These are phyloP conservation scores for Colletotrichum agaves DNA, from an alignment of 2,329 filamentous ascomycete species.

Conservation along the genomic window DNA sequence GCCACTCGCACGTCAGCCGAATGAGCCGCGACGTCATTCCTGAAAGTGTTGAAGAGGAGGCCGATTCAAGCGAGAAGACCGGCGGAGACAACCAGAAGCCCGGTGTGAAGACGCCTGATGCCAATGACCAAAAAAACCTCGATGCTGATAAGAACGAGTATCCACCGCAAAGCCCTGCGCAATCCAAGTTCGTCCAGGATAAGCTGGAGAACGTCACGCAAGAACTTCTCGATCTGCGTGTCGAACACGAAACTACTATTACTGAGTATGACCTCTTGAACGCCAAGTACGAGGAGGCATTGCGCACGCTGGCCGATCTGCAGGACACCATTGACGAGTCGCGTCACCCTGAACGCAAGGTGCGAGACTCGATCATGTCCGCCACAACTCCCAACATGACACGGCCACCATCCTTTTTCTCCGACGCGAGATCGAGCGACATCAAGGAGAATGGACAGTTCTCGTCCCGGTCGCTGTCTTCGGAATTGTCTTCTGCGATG, in stretches of 20 bases:
- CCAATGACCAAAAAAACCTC: slow-evolving; percentile 30
- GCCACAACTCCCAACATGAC: slow-evolving; percentile 59
- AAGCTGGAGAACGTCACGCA: slow-evolving; percentile 92
- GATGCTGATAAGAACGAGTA: slow-evolving; percentile 48
- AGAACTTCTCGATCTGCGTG: slow-evolving; percentile 88
- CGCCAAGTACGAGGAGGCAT: slow-evolving; percentile 89
- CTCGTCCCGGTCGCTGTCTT: slow-evolving; percentile 91
- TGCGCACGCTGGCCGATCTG: slow-evolving; percentile 83
- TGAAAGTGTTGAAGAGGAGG: slow-evolving; percentile 60
- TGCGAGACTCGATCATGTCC: slow-evolving; percentile 68
- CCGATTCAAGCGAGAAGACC: slow-evolving; percentile 44
- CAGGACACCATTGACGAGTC: slow-evolving; percentile 87
- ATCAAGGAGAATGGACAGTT: slow-evolving; percentile 73
- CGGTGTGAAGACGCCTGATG: slow-evolving; percentile 20
- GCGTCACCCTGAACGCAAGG: slow-evolving; percentile 66
- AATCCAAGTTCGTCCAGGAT: slow-evolving; percentile 87
- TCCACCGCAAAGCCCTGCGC: slow-evolving; percentile 75
- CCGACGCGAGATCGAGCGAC: slow-evolving; percentile 76
- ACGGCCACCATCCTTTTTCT: slow-evolving; percentile 86
- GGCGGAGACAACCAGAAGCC: slow-evolving; percentile 35
- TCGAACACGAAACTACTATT: slow-evolving; percentile 88
- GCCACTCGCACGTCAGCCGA: slow-evolving; percentile 57
- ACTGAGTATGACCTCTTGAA: slow-evolving; percentile 85
- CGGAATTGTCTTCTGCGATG: slow-evolving; percentile 90
- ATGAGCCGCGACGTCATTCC: slow-evolving; percentile 66